Base-by-base conservation (phyloP, 371 early-diverging fungal genomes). In the Apophysomyces elegans region DNA sequence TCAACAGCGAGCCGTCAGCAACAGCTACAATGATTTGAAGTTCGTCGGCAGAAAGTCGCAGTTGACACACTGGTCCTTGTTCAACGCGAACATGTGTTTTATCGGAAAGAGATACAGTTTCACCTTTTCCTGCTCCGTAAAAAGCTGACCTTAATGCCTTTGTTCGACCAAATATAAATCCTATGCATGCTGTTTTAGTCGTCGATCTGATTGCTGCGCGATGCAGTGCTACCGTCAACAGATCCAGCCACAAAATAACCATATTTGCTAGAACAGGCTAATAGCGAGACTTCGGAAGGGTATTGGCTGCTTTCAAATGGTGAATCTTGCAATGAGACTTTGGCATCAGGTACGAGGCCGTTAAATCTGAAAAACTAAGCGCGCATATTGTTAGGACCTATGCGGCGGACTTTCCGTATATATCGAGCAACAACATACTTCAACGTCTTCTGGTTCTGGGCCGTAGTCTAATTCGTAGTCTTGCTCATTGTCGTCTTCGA, bases 211-310 rank as follows among this genome's bases (percentile, higher is more conserved):
- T 37, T 44, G 35, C n/a, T 32, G 37, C 32, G 32, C 46, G 38
- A 18, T 58, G 9, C 9, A 11, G 32, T 21, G 7, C 9, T 67
- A 82, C 83, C 83, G 62, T 69, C 14, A 8, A 56, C 59, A 8
- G 75, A 62, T 7, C 74, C 84, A 37, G 77, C 79, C 44, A 72
- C 74, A 70, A 77, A 76, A 38, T 80, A 75, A 4, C 79, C 79
- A 60, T 60, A 69, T 36, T 73, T 73, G 16, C 69, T 77, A 16
- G 81, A 77, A 45, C 70, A 71, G 5, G 74, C 75, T 14, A 83
- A 37, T 14, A 80, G 54, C 14, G 80, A 80, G 0, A 75, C 80
- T 18, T 63, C 44, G 4, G 76, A 61, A 18, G 76, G 77, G 59
- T 74, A 78, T 36, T 73, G 59, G 37, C 41, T 9, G 9, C 37